These are phyloP conservation scores for Brassica rapa DNA, from an alignment of 345 rosid genomes.

Conservation along the genomic window DNA sequence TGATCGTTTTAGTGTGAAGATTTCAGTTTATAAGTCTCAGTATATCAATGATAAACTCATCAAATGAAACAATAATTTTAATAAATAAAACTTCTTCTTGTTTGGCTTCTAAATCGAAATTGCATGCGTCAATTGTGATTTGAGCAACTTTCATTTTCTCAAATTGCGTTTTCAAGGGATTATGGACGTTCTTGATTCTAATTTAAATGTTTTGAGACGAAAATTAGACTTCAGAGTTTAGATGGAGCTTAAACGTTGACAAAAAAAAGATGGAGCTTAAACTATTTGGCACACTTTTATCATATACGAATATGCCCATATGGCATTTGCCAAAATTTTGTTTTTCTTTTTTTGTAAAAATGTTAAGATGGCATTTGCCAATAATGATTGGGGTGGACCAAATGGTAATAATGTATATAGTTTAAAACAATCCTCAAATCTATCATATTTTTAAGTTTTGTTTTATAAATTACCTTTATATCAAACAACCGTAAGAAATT, in stretches of 20 bases:
- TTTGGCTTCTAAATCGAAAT: background rate
- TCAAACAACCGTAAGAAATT: too few species aligned
- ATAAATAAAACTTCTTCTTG: background rate
- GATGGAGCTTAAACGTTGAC: too few species aligned
- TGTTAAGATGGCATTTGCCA: background rate
- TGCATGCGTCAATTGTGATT: background rate
- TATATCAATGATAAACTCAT: background rate
- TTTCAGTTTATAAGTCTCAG: background rate
- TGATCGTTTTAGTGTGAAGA: background rate
- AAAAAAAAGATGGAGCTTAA: too few species aligned
- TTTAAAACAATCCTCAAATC: background rate
- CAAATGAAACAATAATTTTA: background rate
- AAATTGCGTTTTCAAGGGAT: background rate
- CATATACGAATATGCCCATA: background rate
- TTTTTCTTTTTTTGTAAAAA: too few species aligned
- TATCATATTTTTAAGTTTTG: background rate
- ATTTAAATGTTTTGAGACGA: background rate
- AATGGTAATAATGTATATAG: background rate
- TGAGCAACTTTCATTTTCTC: background rate
- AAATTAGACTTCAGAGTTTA: background rate
- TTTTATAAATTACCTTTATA: background rate
- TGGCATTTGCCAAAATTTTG: background rate
- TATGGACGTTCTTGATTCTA: background rate
- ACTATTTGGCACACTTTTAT: background rate
- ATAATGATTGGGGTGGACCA: background rate